Percentiles rank a stretch among this genome's conserved stretches.
Conservation (phyloP, 352 stramenopile species). For the Globisporangium mamillatum region DNA sequence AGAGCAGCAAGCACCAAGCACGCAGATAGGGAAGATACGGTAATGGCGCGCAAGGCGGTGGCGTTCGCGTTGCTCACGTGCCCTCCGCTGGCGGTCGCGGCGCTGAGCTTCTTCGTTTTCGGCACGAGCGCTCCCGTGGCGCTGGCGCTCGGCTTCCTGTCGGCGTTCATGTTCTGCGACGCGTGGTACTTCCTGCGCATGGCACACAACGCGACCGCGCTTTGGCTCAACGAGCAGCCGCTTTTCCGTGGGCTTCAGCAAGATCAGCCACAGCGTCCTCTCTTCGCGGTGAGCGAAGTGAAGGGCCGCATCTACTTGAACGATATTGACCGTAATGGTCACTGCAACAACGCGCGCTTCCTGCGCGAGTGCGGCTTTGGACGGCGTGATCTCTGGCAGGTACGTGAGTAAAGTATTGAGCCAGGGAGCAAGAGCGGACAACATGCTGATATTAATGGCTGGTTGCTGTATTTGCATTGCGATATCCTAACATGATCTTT, state of each 20-base stretch:
- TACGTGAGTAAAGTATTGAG: constrained; percentile 23
- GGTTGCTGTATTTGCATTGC: background rate
- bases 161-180: constrained; percentile 68
- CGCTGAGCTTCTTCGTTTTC: constrained; percentile 26
- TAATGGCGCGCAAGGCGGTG: constrained; percentile 36
- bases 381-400: constrained; percentile 77
- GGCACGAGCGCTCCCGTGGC: constrained; percentile 22
- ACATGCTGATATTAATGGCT: background rate
- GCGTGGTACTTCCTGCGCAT: constrained; percentile 80
- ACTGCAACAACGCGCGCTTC: constrained; percentile 86
- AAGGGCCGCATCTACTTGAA: constrained; percentile 43
- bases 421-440: background rate
- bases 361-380: constrained; percentile 83
- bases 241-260: constrained; percentile 3
- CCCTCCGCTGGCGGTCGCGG: constrained; percentile 35
- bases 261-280: constrained; percentile 24
- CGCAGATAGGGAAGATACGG: background rate
- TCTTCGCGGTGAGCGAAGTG: constrained; percentile 58
- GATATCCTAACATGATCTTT: background rate
- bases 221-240: constrained; percentile 20
- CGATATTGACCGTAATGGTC: constrained; percentile 83
- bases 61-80: constrained; percentile 49
- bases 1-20: background rate
- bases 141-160: constrained; percentile 36
- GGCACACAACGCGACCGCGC: constrained; percentile 27